A percentile compares a stretch with the other conserved stretches of the same genome.
phyloP scores from a whole-genome alignment of 441 rosid species.

The Codiaeum variegatum region DNA sequence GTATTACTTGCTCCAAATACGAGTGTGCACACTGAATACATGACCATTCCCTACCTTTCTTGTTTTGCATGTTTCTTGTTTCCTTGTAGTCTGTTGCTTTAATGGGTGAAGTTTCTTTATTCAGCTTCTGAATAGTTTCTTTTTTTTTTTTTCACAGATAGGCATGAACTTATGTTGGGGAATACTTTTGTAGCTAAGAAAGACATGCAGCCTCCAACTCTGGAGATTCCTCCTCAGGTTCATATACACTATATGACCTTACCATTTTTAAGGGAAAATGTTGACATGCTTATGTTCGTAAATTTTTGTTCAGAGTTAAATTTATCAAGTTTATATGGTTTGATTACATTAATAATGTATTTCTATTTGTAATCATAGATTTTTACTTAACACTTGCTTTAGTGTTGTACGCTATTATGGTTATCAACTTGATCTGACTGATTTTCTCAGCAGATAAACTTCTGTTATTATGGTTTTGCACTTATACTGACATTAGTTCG shows the following conservation, averaged over 20 bases:
- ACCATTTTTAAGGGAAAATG: background rate
- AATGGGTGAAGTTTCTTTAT: background rate
- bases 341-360: background rate
- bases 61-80: background rate
- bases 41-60: too few relatives aligned
- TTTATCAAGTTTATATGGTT: background rate
- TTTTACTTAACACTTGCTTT: background rate
- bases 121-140: constrained; percentile 11
- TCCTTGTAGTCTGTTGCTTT: constrained; percentile 1
- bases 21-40: background rate
- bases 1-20: too few relatives aligned
- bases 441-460: background rate
- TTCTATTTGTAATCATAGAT: background rate
- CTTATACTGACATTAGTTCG: too few relatives aligned
- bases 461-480: too few relatives aligned
- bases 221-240: constrained; percentile 89
- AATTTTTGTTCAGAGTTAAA: background rate
- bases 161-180: constrained; percentile 82
- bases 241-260: background rate
- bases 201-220: constrained; percentile 53
- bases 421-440: background rate
- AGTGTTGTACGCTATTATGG: background rate
- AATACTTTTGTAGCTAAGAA: constrained; percentile 62
- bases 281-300: background rate
- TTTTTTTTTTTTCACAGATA: constrained; percentile 46